Base-by-base conservation (phyloP, 78 protist species). In the Guillardia theta region DNA sequence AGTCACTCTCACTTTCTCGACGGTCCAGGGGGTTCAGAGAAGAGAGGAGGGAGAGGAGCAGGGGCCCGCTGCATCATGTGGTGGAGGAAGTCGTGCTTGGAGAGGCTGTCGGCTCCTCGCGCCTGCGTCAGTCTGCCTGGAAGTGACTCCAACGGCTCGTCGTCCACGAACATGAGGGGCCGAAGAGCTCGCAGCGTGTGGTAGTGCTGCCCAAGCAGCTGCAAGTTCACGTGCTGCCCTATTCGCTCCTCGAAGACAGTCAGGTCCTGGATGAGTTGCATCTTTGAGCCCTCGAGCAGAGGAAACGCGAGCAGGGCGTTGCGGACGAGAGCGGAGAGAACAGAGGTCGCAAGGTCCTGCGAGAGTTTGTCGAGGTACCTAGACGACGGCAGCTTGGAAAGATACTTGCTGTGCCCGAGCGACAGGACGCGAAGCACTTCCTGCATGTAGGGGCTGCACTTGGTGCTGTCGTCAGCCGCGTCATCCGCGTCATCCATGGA, bases 1-100 rank as follows among this genome's bases (percentile, higher is more conserved):
- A n/a, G n/a, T n/a, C n/a, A n/a, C n/a, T n/a, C n/a, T n/a, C n/a
- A n/a, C n/a, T n/a, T n/a, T n/a, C n/a, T n/a, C n/a, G n/a, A n/a
- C 70, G 70, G 83, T 12, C 83, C 22, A 12, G 83, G 46, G 1
- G 41, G 41, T 0, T 36, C 8, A 24, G 83, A 36, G 83, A 70
- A 70, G 83, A 70, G 41, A 18, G 83, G 83, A 12, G 83, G 83
- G 83, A 70, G 21, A 43, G 45, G 15, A 24, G 41, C 45, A 4
- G 83, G 83, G 33, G 83, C 83, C 46, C 83, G 83, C 41, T 70
- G 83, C 83, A 70, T 70, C 5, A 70, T 36, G 83, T 70, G 83
- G 22, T 70, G 83, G 46, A 70, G 41, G 46, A 70, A 1, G 83
- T 18, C 83, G 10, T 70, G 45, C 5, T 70, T 12, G 36, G 83